Percentiles rank a stretch among this genome's conserved stretches.
Conservation (phyloP, 352 stramenopile species). For the Pythium phragmitis region DNA sequence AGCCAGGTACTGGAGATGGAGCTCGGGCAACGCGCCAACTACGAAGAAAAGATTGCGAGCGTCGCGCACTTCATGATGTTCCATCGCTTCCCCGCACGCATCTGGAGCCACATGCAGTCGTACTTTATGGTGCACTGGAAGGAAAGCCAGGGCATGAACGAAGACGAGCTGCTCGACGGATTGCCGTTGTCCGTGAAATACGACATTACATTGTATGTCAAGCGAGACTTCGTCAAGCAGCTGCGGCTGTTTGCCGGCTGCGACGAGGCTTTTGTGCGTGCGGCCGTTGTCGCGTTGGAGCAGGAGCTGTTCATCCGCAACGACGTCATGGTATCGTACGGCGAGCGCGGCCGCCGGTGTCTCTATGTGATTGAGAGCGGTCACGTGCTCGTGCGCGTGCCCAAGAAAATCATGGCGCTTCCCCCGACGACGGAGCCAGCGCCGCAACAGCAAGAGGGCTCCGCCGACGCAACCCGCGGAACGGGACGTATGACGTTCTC, state of each 20-base stretch:
- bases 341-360: constrained; percentile 47
- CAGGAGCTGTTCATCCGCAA: constrained; percentile 73
- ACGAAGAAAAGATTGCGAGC: constrained; percentile 61
- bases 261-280: constrained; percentile 59
- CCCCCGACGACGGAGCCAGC: too few relatives aligned
- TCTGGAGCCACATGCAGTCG: constrained; percentile 56
- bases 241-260: constrained; percentile 60
- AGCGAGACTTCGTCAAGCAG: constrained; percentile 60
- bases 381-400: constrained; percentile 31
- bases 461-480: too few relatives aligned
- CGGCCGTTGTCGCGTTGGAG: constrained; percentile 64
- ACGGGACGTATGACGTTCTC: constrained; percentile 10
- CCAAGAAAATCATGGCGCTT: background rate
- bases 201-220: constrained; percentile 66
- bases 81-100: constrained; percentile 48
- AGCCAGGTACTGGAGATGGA: constrained; percentile 74
- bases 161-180: constrained; percentile 53
- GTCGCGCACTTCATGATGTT: constrained; percentile 64
- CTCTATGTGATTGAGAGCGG: constrained; percentile 72
- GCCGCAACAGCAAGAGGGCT: too few relatives aligned
- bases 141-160: constrained; percentile 62
- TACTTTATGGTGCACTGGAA: constrained; percentile 66
- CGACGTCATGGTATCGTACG: constrained; percentile 74
- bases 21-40: constrained; percentile 58
- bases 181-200: constrained; percentile 50